Percentiles rank a stretch among this genome's conserved stretches.
Conservation (phyloP, 441 rosid species). For the Gossypium trilobum region DNA sequence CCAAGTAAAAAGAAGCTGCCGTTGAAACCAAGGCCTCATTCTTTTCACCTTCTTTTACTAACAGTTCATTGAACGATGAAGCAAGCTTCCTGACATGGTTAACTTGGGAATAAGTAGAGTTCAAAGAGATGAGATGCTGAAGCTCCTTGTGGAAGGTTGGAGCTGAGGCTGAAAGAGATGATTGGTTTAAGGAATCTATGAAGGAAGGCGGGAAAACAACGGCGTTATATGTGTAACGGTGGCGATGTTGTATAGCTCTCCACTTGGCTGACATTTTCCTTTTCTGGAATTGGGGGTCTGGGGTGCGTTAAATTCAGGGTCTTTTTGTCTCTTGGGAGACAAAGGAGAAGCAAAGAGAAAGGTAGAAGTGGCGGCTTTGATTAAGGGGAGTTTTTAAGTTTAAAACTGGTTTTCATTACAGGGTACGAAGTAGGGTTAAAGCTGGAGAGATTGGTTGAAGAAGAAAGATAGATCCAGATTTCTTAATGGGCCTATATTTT, state of each 20-base stretch:
- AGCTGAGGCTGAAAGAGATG: conserved; percentile 28
- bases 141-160: conserved; percentile 41
- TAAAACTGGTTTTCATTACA: not conserved
- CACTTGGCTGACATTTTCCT: conserved; percentile 70
- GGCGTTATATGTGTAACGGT: conserved; percentile 81
- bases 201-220: conserved; percentile 55
- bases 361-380: not conserved
- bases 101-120: conserved; percentile 68
- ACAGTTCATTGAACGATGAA: conserved; percentile 43
- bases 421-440: not conserved
- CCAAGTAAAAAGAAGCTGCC: conserved; percentile 48
- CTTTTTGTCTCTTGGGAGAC: not conserved
- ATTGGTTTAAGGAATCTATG: conserved; percentile 34
- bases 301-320: not conserved
- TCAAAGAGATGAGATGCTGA: conserved; percentile 46
- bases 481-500: not conserved
- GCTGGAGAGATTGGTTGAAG: not conserved
- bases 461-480: not conserved
- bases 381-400: not conserved
- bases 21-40: conserved; percentile 23
- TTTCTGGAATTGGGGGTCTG: not conserved
- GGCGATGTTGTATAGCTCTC: conserved; percentile 93
- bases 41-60: conserved; percentile 20
- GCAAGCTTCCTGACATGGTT: conserved; percentile 56
- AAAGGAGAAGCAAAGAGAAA: not conserved